Evolutionary conservation across 495 filamentous ascomycete species (phyloP), one percentile per base, ranked within the genome.

Genomic region (Oidiodendron maius): DNA sequence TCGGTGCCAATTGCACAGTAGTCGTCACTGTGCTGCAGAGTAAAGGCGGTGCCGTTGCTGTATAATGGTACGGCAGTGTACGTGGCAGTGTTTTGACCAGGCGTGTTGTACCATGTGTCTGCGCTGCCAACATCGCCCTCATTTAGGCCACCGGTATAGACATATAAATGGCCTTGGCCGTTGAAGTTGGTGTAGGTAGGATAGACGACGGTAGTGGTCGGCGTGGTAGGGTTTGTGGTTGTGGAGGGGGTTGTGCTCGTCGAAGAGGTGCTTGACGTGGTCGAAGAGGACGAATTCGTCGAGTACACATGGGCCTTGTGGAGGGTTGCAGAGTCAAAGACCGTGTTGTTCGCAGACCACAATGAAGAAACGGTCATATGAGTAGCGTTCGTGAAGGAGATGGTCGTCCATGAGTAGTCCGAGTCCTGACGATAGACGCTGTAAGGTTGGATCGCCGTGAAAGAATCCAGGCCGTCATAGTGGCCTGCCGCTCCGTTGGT

Each of bases 401-500:
- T 13, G 16, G 3, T 17, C 20, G 39, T 42, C 39, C 39, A 42
- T 4, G 5, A 3, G n/a, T 42, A 42, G 20, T 42, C 39, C 3
- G 39, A 17, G 5, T 17, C 4, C 4, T 3, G 3, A 4, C 20
- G 4, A 42, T 18, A 42, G 16, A 42, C 39, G n/a, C 39, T 42
- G 16, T 42, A 42, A 17, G 39, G 39, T n/a, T n/a, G n/a, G n/a
- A n/a, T n/a, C n/a, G n/a, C n/a, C n/a, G n/a, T n/a, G n/a, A n/a
- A n/a, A n/a, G n/a, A n/a, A n/a, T n/a, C n/a, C n/a, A n/a, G n/a
- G n/a, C n/a, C n/a, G n/a, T 71, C 71, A 51, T 74, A 69, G 34
- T 75, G 72, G 15, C 70, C 71, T 3, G 70, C 63, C 0, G 63
- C 70, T 4, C 71, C 71, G 32, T 71, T 63, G 48, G 69, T 61